These are phyloP conservation scores for Eucalyptus cloeziana DNA, from an alignment of 345 rosid genomes.

Conservation along the genomic window DNA sequence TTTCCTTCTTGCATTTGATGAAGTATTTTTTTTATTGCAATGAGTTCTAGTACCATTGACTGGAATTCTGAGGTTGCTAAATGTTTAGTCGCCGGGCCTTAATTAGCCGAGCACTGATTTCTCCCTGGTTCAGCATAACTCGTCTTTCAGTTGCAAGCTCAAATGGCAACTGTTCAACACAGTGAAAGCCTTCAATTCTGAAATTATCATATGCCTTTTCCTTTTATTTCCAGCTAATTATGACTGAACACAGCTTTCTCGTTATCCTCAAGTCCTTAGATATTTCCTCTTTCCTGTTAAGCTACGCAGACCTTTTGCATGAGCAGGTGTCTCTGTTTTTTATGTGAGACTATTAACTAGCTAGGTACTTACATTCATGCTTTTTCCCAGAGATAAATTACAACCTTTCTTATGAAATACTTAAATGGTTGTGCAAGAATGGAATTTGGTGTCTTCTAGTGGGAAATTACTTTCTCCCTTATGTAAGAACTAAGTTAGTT, in stretches of 20 bases:
- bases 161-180: neutral
- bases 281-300: neutral
- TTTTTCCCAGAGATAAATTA: neutral
- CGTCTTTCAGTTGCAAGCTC: neutral
- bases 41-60: neutral
- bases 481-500: neutral
- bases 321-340: neutral
- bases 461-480: neutral
- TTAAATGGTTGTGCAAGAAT: neutral
- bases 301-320: neutral
- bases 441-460: neutral
- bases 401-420: neutral
- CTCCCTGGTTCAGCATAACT: neutral
- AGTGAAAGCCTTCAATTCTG: neutral
- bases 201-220: neutral
- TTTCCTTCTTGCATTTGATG: neutral
- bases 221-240: neutral
- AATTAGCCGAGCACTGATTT: neutral
- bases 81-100: neutral
- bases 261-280: neutral
- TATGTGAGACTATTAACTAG: neutral
- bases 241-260: neutral
- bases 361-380: neutral
- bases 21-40: neutral
- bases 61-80: neutral